Percentiles rank a stretch among this genome's conserved stretches.
phyloP scores from a whole-genome alignment of 345 rosid species.

The Carallia pectinifolia region DNA sequence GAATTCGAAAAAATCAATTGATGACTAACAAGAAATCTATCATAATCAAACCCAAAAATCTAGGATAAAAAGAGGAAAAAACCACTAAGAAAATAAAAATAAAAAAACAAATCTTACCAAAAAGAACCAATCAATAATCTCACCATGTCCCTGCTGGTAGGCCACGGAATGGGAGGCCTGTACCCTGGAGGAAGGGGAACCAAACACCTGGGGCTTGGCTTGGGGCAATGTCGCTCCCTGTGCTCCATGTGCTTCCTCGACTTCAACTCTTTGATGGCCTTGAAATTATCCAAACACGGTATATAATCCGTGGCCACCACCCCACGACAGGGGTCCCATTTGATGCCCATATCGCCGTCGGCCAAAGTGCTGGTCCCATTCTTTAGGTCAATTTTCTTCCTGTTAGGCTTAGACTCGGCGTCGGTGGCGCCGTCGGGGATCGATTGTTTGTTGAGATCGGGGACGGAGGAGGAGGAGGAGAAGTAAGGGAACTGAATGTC shows the following conservation, averaged over 20 bases:
- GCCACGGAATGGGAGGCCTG: slow-evolving; percentile 74
- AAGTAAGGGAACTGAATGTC: slow-evolving; percentile 30
- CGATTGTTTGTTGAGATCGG: slow-evolving; percentile 29
- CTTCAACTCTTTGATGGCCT: slow-evolving; percentile 56
- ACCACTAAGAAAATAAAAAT: neutral
- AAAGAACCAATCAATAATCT: slow-evolving; percentile 44
- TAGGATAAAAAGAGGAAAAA: too few relatives aligned
- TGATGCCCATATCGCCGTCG: slow-evolving; percentile 15
- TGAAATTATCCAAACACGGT: slow-evolving; percentile 76
- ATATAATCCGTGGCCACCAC: slow-evolving; percentile 58
- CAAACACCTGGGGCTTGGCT: slow-evolving; percentile 61
- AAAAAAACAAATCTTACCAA: slow-evolving; percentile 47
- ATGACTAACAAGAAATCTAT: too few relatives aligned
- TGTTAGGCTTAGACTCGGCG: neutral
- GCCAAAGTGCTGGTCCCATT: neutral
- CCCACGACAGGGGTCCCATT: slow-evolving; percentile 58
- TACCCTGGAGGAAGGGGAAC: slow-evolving; percentile 69
- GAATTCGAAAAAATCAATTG: too few relatives aligned
- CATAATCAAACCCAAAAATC: neutral
- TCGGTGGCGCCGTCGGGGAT: slow-evolving; percentile 16
- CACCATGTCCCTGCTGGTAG: slow-evolving; percentile 98
- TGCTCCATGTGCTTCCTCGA: slow-evolving; percentile 88
- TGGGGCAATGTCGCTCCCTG: slow-evolving; percentile 86
- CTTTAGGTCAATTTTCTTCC: neutral
- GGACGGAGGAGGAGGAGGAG: slow-evolving; percentile 26